Base-by-base conservation (phyloP, 2,329 filamentous ascomycete species). In the Apiospora rasikravindrae region DNA sequence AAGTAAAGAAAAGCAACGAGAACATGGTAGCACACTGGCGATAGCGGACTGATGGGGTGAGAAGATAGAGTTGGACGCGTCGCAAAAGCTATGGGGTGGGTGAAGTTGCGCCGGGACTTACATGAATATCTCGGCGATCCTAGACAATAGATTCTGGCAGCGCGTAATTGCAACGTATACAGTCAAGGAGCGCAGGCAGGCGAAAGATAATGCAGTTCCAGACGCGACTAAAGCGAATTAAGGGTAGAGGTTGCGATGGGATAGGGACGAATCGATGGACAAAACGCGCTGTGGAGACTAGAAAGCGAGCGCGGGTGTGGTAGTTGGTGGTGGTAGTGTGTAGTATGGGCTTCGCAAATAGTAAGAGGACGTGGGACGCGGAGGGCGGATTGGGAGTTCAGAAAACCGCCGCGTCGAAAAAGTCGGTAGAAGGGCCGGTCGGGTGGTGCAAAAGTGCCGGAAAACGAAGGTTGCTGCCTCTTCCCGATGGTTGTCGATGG, bases 401-500 rank as follows among this genome's bases (percentile, higher is more conserved):
- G 57, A 64, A 64, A 64, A 77, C 78, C 76, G 76, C 77, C 75
- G 76, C 73, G 73, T 75, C 74, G 57, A 78, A 80, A 80, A 79
- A 70, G 73, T 75, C 74, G 73, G 77, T 79, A 80, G 78, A 69
- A 80, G 82, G 81, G 81, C 80, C 78, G 78, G 81, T 78, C 83
- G n/a, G 75, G 81, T 83, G 82, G 85, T 82, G 83, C 85, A 81
- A 82, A 85, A 87, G 85, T 85, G 84, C 88, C 86, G 87, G 87
- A 83, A 84, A 86, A 84, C 83, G 82, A 83, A 84, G 84, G 83
- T 84, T 85, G 82, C 84, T 83, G 83, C 83, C 81, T 82, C 85
- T 83, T 86, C 82, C 81, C 83, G 87, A 89, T 89, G 87, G 84
- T 81, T 83, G 83, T 86, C 83, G 87, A 89, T 89, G 87, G 82